phyloP scores from a whole-genome alignment of 2,329 filamentous ascomycete species.

The Sporothrix phasma region DNA sequence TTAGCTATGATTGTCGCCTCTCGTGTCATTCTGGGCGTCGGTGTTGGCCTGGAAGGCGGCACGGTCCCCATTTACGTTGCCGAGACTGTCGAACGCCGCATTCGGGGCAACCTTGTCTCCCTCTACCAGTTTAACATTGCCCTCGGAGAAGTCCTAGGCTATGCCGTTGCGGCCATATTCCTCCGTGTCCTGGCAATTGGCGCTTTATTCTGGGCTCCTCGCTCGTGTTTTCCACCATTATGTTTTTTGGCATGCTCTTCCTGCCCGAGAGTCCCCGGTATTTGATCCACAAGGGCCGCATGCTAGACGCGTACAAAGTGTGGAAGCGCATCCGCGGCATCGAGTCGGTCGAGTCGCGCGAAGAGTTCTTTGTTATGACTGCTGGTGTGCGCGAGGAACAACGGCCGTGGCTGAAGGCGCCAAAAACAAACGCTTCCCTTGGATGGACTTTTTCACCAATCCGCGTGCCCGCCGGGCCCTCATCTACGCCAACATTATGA shows the following conservation, averaged over 20 bases:
- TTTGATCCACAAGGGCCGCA: constrained; percentile 56
- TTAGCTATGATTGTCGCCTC: constrained; percentile 55
- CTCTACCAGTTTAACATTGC: constrained; percentile 71
- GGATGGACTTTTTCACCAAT: constrained; percentile 63
- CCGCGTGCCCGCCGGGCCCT: constrained; percentile 56
- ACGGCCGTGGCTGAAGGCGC: constrained; percentile 40
- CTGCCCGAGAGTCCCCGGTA: constrained; percentile 60
- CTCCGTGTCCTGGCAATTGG: constrained; percentile 62
- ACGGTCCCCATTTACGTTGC: constrained; percentile 68
- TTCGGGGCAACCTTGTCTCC: constrained; percentile 63
- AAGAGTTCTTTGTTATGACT: constrained; percentile 66
- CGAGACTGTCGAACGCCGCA: constrained; percentile 56
- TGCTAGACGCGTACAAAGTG: constrained; percentile 52
- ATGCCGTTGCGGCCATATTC: constrained; percentile 64
- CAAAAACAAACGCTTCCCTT: constrained; percentile 49
- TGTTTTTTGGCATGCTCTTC: constrained; percentile 56
- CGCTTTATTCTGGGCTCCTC: constrained; percentile 65
- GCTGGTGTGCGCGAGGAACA: constrained; percentile 49
- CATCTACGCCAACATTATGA: constrained; percentile 60
- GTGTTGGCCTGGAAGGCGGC: constrained; percentile 63
- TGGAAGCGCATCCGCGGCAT: constrained; percentile 64
- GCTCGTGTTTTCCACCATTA: constrained; percentile 56
- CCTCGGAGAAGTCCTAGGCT: constrained; percentile 62
- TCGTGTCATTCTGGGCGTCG: constrained; percentile 58
- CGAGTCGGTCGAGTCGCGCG: constrained; percentile 44